Evolutionary conservation across 805 yeast genomes (phyloP).

Genomic region (Saccharomycopsis microspora): DNA sequence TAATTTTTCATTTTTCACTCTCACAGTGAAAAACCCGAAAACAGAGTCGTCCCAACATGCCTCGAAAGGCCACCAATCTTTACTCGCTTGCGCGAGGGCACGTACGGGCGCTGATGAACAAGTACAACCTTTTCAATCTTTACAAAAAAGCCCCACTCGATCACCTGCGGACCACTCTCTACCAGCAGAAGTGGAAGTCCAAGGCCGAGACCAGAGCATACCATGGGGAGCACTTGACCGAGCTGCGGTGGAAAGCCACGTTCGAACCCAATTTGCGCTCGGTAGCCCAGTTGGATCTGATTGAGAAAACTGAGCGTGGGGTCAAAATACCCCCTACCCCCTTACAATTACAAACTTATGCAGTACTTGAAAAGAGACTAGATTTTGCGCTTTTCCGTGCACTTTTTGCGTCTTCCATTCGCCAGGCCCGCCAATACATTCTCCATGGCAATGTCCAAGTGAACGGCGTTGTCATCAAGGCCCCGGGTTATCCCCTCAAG

Average conservation of each 20-base stretch:
- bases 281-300: conserved; percentile 82
- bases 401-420: conserved; percentile 83
- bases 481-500: conserved; percentile 66
- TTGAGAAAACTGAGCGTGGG: conserved; percentile 38
- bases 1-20: too few relatives aligned
- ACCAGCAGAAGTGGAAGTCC: conserved; percentile 85
- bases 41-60: conserved; percentile 2
- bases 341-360: conserved; percentile 77
- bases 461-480: conserved; percentile 67
- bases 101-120: conserved; percentile 85
- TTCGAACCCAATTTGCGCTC: conserved; percentile 68
- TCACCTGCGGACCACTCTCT: conserved; percentile 56
- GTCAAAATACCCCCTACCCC: conserved; percentile 55
- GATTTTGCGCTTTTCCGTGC: conserved; percentile 88
- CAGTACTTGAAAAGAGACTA: conserved; percentile 76
- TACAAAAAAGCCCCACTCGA: conserved; percentile 55
- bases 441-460: conserved; percentile 73
- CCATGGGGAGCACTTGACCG: conserved; percentile 91
- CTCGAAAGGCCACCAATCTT: conserved; percentile 15
- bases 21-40: too few relatives aligned
- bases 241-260: conserved; percentile 62
- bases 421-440: conserved; percentile 89
- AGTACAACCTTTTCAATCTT: conserved; percentile 79
- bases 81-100: conserved; percentile 23
- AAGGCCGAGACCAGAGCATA: conserved; percentile 89